Evolutionary conservation across 2,329 filamentous ascomycete species (phyloP).

Genomic region (Endoconidiophora laricicola): DNA sequence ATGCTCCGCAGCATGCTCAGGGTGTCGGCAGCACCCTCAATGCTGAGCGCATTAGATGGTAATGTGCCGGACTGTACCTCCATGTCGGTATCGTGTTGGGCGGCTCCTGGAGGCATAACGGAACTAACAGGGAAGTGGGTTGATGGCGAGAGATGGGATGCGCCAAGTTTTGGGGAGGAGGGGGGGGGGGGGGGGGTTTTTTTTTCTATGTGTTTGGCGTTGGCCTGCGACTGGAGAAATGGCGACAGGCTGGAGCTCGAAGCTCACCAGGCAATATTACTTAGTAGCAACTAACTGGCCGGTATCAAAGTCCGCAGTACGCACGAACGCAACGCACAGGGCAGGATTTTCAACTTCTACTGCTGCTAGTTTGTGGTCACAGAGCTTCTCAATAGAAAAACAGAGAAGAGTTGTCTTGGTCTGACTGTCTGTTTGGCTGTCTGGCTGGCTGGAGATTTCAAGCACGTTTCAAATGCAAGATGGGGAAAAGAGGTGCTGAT

Average conservation of each 20-base stretch:
- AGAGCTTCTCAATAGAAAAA: too few relatives aligned
- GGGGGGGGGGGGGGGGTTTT: neutral
- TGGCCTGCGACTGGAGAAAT: neutral
- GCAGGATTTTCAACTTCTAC: too few relatives aligned
- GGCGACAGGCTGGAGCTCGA: neutral
- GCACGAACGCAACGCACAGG: too few relatives aligned
- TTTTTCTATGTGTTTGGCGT: neutral
- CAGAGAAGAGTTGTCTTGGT: too few relatives aligned
- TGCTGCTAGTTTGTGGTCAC: too few relatives aligned
- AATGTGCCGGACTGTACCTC: conserved; percentile 17
- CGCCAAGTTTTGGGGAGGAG: neutral
- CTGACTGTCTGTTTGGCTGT: too few relatives aligned
- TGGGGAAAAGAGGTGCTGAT: neutral
- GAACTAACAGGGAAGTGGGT: neutral
- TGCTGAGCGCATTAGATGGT: conserved; percentile 18
- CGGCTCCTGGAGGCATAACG: conserved; percentile 22
- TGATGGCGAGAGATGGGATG: neutral
- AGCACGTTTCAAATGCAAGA: neutral
- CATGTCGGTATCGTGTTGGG: conserved; percentile 21
- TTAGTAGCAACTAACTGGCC: neutral
- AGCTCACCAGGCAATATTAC: neutral
- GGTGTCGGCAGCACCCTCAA: conserved; percentile 26
- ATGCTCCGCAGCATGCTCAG: conserved; percentile 33
- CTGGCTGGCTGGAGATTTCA: too few relatives aligned
- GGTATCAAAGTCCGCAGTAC: too few relatives aligned